Conservation (phyloP, 768 basidiomycete species). For the Podaxis sp. region DNA sequence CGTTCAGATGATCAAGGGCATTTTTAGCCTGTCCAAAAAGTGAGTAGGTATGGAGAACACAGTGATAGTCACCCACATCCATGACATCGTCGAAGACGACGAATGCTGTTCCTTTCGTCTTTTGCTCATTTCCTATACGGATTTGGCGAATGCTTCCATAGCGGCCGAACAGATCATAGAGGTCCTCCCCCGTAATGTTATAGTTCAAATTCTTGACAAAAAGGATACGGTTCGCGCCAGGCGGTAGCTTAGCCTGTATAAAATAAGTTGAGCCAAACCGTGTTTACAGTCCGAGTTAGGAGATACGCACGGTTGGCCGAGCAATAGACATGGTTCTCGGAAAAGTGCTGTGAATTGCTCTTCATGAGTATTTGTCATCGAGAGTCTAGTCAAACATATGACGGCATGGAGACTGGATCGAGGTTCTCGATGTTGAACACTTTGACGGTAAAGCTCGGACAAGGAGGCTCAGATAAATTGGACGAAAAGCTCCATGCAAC, state of each 20-base stretch:
- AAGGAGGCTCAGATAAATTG: too few relatives aligned
- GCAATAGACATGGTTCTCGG: constrained; percentile 51
- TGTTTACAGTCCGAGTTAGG: background rate
- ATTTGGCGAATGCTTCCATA: constrained; percentile 97
- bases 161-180: constrained; percentile 96
- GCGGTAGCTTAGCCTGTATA: constrained; percentile 76
- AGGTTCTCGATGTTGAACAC: background rate
- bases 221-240: constrained; percentile 87
- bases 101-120: constrained; percentile 94
- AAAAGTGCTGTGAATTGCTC: background rate
- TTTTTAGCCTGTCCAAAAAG: constrained; percentile 73
- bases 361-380: constrained; percentile 6
- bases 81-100: constrained; percentile 96
- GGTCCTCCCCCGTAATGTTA: constrained; percentile 86
- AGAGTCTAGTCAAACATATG: background rate
- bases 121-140: constrained; percentile 86
- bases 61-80: constrained; percentile 57
- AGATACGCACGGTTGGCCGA: constrained; percentile 58
- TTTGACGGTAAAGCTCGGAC: background rate
- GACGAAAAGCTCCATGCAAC: background rate
- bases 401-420: background rate
- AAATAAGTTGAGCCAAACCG: background rate
- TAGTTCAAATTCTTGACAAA: constrained; percentile 94
- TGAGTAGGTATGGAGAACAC: background rate
- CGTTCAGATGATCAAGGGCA: constrained; percentile 93